Evolutionary conservation across 208 protist genomes (phyloP).

Genomic region (Crithidia bombi): DNA sequence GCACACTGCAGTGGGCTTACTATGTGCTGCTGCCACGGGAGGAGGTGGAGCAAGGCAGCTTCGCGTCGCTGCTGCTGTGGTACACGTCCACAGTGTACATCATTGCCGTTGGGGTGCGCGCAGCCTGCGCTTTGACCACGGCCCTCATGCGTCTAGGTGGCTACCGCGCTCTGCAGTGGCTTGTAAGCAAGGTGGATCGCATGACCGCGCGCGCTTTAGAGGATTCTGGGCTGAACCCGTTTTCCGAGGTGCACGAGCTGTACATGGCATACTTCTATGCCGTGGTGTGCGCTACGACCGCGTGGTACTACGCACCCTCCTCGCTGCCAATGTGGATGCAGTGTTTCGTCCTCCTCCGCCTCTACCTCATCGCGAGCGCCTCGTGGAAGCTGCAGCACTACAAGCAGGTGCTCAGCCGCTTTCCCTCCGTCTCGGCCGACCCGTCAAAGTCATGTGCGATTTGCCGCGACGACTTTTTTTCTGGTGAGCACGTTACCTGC

Average conservation of each 20-base stretch:
- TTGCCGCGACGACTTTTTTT: constrained; percentile 69
- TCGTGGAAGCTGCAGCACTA: constrained; percentile 42
- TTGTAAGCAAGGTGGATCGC: constrained; percentile 7
- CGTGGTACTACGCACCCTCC: constrained; percentile 53
- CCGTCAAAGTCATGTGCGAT: constrained; percentile 63
- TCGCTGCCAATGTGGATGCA: constrained; percentile 50
- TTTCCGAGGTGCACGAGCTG: constrained; percentile 57
- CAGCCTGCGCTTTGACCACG: constrained; percentile 17
- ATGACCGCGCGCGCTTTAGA: constrained; percentile 19
- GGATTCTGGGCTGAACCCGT: constrained; percentile 51
- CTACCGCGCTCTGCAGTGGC: constrained; percentile 29
- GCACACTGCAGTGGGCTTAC: constrained; percentile 72
- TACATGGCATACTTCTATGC: constrained; percentile 33
- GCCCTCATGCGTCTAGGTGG: constrained; percentile 34
- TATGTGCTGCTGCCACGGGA: constrained; percentile 44
- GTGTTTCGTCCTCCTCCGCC: constrained; percentile 46
- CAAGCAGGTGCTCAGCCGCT: constrained; percentile 45
- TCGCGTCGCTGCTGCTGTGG: constrained; percentile 41
- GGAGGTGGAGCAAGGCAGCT: constrained; percentile 18
- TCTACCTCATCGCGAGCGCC: constrained; percentile 39
- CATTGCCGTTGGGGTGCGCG: constrained; percentile 30
- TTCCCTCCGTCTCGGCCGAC: constrained; percentile 48
- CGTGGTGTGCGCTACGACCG: constrained; percentile 31
- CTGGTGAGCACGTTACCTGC: constrained; percentile 41
- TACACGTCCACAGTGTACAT: constrained; percentile 54